These are phyloP conservation scores for Ophiocordyceps australis DNA, from an alignment of 2,329 filamentous ascomycete genomes.

Conservation along the genomic window DNA sequence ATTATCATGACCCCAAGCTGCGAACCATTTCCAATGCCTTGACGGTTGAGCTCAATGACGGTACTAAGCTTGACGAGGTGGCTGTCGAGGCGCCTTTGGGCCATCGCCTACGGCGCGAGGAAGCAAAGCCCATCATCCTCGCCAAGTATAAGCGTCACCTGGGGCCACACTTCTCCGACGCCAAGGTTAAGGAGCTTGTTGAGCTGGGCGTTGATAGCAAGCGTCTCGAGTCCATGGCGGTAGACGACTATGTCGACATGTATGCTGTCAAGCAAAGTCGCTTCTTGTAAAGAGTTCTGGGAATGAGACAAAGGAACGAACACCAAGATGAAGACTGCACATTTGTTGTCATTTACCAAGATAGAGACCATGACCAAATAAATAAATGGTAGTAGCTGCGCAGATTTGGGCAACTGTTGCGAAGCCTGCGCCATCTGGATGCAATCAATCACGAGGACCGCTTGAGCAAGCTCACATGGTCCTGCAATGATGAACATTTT, in stretches of 20 bases:
- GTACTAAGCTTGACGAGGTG: slow-evolving; percentile 77
- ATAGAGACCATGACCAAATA: too few species aligned
- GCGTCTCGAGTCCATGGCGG: slow-evolving; percentile 60
- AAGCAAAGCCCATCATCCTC: slow-evolving; percentile 94
- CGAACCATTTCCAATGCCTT: slow-evolving; percentile 95
- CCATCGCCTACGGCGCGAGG: slow-evolving; percentile 76
- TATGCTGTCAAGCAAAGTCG: slow-evolving; percentile 48
- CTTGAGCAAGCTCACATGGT: too few species aligned
- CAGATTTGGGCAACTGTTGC: too few species aligned
- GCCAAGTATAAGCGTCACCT: slow-evolving; percentile 92
- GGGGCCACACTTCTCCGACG: slow-evolving; percentile 60
- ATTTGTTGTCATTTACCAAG: too few species aligned
- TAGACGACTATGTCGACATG: slow-evolving; percentile 87
- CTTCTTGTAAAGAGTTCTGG: slow-evolving; percentile 23
- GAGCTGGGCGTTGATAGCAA: slow-evolving; percentile 58
- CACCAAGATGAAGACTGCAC: too few species aligned
- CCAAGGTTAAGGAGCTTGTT: slow-evolving; percentile 66
- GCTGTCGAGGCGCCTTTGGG: slow-evolving; percentile 88
- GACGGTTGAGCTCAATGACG: slow-evolving; percentile 87
- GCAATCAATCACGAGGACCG: too few species aligned
- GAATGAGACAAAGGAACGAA: too few species aligned
- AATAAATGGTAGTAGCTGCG: too few species aligned
- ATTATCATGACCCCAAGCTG: slow-evolving; percentile 88
- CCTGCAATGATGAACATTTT: too few species aligned
- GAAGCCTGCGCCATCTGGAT: too few species aligned